Evolutionary conservation across 371 early-diverging fungal genomes (phyloP), one percentile per base, ranked within the genome.

Genomic region (Nematocida ironsii): DNA sequence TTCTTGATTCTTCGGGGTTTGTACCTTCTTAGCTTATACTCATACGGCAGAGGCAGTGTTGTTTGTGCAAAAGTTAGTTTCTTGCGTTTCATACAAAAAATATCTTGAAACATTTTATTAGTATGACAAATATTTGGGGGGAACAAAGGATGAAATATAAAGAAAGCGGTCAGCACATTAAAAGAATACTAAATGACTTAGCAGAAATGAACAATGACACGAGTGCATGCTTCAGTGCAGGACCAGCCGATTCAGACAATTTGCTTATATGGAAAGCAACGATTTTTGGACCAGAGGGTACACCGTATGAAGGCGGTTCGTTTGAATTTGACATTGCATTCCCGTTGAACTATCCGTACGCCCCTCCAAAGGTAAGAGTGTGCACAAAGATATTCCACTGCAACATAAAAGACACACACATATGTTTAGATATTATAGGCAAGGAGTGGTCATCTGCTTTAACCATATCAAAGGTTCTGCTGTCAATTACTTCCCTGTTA

Each of bases 391-490:
- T 93, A 45, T 94, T 93, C 87, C 99, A 98, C 87, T 97, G 97
- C 50, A 99, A 99, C 87, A 97, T 99, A 82, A 94, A 96, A 85
- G 89, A 93, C 13, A 97, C 96, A 56, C 93, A 95, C 78, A 93
- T 99, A 52, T 99, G 99, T 84, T 87, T 99, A 60, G 98, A 98
- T 87, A 95, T 99, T 76, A 89, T 99, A 78, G 92, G 98, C 72
- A 95, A 95, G 84, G 95, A 97, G 86, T 99, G 99, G 99, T 95
- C 94, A 72, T 98, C 99, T 4, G 99, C 97, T 11, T 89, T 97
- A 44, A 95, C 93, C 80, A 89, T 99, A 74, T 92, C 94, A 85
- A 91, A 96, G 52, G 92, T 97, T 47, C 85, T 97, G 62, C 91
- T 98, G 57, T 96, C 96, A 6, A 89, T 98, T 73, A 93, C 94